Base-by-base conservation (phyloP, 306 rosid species). In the Echinosophora koreensis region DNA sequence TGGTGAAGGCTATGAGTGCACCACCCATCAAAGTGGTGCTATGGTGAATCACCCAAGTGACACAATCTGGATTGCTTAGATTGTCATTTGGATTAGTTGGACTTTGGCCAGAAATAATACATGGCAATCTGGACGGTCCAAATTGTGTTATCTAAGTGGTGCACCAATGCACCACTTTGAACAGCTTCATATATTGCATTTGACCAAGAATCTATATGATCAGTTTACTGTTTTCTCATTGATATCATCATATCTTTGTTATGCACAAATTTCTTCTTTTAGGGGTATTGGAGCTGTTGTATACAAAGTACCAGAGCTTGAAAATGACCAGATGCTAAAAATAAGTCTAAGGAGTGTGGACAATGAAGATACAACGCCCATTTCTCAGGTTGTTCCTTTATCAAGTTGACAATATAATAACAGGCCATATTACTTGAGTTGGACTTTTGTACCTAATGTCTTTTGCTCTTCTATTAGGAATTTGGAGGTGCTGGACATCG, bases 401-500 rank as follows among this genome's bases (percentile, higher is more conserved):
- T 74, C 39, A 54, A 64, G 17, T 73, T 61, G 13, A 32, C 39
- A 47, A 64, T 11, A n/a, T 61, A 44, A 41, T 69, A 61, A 49
- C 73, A 51, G 66, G 62, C 42, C 1, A 14, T 44, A 13, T 56
- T 49, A 65, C 47, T 51, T 81, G 39, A n/a, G 60, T 30, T 54
- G 51, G 17, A 67, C n/a, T 34, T 42, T n/a, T 42, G 74, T 52
- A 77, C 28, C 62, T 77, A 70, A 64, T 8, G 28, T 66, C 11
- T 34, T 71, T 80, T 60, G 51, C 44, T 79, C 22, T 44, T 30
- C 51, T 78, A 5, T 77, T 88, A 92, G 98, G 86, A 80, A 77
- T 92, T 86, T 67, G 94, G 94, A 83, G 98, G 97, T 7, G 97
- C 96, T 69, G 98, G 98, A 49, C 97, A 90, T 84, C 81, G 61